A percentile compares a stretch with the other conserved stretches of the same genome.
Conservation (phyloP, 139 green algal genomes). For the Nannochloris sp. region DNA sequence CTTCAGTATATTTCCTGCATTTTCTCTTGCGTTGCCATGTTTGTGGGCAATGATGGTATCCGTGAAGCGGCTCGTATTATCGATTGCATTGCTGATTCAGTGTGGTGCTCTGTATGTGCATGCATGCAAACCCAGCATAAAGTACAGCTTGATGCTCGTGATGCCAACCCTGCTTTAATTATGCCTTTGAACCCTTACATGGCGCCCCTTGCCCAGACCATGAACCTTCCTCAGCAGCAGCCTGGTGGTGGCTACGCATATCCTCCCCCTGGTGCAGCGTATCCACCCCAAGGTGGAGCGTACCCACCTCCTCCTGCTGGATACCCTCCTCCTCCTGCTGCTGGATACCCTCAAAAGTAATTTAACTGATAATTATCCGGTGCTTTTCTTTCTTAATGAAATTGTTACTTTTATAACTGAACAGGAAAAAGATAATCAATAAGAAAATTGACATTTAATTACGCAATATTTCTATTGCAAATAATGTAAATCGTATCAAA, state of each 20-base stretch:
- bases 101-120: constrained; percentile 64
- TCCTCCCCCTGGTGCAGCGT: not conserved
- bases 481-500: too few species aligned
- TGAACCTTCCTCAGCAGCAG: constrained; percentile 15
- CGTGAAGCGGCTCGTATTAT: constrained; percentile 1
- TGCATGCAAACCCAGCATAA: constrained; percentile 90
- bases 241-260: not conserved
- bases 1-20: constrained; percentile 85
- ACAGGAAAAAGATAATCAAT: too few species aligned
- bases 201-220: constrained; percentile 22
- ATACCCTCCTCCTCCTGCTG: constrained; percentile 3
- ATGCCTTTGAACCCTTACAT: constrained; percentile 26
- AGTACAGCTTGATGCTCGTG: constrained; percentile 71
- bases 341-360: not conserved
- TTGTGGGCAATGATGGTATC: not conserved
- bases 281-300: too few species aligned
- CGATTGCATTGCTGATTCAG: constrained; percentile 10
- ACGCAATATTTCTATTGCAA: too few species aligned
- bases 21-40: constrained; percentile 27
- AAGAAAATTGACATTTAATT: too few species aligned
- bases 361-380: not conserved
- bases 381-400: too few species aligned
- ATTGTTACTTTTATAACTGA: too few species aligned
- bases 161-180: constrained; percentile 29
- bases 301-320: not conserved